Evolutionary conservation across 2,329 filamentous ascomycete genomes (phyloP).

Genomic region (Macroventuria anomochaeta): DNA sequence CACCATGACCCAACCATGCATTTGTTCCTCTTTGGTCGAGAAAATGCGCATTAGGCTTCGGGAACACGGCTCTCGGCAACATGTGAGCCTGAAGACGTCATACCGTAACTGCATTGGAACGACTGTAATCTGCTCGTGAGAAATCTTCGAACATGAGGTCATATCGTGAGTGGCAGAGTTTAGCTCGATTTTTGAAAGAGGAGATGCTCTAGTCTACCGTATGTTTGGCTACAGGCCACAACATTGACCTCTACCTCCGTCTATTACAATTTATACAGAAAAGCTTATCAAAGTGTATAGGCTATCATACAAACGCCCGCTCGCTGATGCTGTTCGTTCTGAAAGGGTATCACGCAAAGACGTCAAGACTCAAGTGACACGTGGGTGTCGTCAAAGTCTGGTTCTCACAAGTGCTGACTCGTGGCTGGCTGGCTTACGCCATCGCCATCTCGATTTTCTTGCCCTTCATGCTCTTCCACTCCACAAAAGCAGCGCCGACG

Average conservation of each 20-base stretch:
- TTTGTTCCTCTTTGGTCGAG: background rate
- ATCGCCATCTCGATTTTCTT: constrained; percentile 52
- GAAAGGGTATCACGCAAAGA: constrained; percentile 22
- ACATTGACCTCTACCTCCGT: background rate
- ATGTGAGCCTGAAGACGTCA: background rate
- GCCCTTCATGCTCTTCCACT: constrained; percentile 73
- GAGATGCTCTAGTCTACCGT: background rate
- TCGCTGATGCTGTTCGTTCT: constrained; percentile 2
- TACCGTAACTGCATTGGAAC: background rate
- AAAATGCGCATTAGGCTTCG: background rate
- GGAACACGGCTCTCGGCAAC: constrained; percentile 3
- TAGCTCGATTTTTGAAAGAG: background rate
- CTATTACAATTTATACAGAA: constrained; percentile 5
- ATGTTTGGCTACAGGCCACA: background rate
- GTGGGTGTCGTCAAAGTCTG: background rate
- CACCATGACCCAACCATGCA: background rate
- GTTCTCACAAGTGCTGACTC: constrained; percentile 11
- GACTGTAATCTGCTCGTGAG: background rate
- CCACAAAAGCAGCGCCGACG: constrained; percentile 61
- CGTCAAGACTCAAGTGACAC: background rate
- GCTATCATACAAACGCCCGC: background rate
- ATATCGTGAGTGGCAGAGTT: background rate
- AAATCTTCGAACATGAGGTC: background rate
- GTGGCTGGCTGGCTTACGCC: constrained; percentile 23
- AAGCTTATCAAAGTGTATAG: background rate